These are phyloP conservation scores for Nannochloropsis salina DNA, from an alignment of 108 stramenopile genomes.

Conservation along the genomic window DNA sequence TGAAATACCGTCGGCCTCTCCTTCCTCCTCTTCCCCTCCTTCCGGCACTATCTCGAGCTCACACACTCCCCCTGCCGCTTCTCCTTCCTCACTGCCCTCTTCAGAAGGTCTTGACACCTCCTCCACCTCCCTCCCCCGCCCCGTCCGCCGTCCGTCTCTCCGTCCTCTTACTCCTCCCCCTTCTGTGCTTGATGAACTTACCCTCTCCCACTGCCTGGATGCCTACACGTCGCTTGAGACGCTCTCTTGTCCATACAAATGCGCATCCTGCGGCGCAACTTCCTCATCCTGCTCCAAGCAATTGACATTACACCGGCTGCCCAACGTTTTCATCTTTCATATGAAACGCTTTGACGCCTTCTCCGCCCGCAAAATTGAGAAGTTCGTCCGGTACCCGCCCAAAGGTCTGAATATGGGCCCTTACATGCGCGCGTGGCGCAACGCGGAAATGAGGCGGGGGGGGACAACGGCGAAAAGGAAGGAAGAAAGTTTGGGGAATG, in stretches of 20 bases:
- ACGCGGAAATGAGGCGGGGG: neutral
- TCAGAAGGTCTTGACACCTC: neutral
- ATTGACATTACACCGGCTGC: constrained; percentile 44
- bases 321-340: constrained; percentile 43
- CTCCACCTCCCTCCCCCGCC: neutral
- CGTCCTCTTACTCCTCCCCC: neutral
- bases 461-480: neutral
- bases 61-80: neutral
- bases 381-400: constrained; percentile 41
- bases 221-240: constrained; percentile 38
- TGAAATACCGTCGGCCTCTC: neutral
- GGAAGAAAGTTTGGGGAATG: neutral
- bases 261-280: constrained; percentile 36
- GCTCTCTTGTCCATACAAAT: constrained; percentile 29
- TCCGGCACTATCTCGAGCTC: neutral
- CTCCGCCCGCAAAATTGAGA: constrained; percentile 36
- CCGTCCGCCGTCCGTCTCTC: neutral
- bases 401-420: constrained; percentile 41
- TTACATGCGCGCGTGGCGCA: constrained; percentile 19
- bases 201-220: constrained; percentile 39
- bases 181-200: neutral
- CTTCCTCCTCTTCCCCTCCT: neutral
- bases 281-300: constrained; percentile 42
- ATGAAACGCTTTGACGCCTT: constrained; percentile 46
- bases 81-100: neutral